Evolutionary conservation across 768 basidiomycete species (phyloP).

Genomic region (Asterophora lycoperdoides): DNA sequence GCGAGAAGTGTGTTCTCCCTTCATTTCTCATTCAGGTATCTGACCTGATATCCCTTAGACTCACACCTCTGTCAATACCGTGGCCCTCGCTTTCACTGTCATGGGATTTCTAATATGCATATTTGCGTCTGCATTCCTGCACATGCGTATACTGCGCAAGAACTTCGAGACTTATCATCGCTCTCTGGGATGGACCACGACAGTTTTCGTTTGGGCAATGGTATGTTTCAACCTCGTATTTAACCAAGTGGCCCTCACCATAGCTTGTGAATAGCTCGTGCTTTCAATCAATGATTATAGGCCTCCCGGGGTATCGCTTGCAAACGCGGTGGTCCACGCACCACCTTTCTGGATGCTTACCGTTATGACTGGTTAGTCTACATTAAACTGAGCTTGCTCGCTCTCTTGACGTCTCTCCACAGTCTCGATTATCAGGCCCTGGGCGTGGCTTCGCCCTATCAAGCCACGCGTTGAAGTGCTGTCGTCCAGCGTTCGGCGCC

Average conservation of each 20-base stretch:
- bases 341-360: background rate
- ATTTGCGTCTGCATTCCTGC: conserved; percentile 36
- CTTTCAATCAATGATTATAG: conserved; percentile 39
- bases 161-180: conserved; percentile 40
- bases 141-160: conserved; percentile 34
- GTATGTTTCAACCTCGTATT: conserved; percentile 9
- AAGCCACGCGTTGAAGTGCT: background rate
- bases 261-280: background rate
- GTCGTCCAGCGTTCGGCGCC: background rate
- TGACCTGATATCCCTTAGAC: background rate
- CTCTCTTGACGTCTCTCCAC: background rate
- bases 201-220: conserved; percentile 40
- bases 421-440: conserved; percentile 1
- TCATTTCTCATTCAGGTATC: background rate
- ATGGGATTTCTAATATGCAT: conserved; percentile 29
- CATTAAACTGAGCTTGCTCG: background rate
- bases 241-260: no score
- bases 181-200: conserved; percentile 41
- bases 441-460: background rate
- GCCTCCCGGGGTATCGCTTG: conserved; percentile 9
- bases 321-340: background rate
- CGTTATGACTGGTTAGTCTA: background rate
- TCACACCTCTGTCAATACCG: conserved; percentile 1
- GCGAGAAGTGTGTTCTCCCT: conserved; percentile 26
- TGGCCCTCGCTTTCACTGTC: conserved; percentile 7